Evolutionary conservation across 2,329 filamentous ascomycete genomes (phyloP).

Genomic region (Diaporthe ampelina): DNA sequence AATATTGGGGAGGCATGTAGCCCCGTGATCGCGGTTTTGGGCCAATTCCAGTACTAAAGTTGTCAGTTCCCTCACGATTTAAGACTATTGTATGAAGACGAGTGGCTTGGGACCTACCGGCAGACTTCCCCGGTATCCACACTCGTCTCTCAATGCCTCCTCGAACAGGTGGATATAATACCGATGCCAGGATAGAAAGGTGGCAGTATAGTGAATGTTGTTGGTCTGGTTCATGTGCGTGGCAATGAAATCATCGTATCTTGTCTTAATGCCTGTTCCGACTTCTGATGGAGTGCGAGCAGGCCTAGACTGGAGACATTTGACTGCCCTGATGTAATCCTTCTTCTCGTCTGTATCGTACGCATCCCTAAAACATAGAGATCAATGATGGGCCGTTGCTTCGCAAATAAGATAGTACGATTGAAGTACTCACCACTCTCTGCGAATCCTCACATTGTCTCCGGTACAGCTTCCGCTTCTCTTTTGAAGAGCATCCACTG

Average conservation of each 20-base stretch:
- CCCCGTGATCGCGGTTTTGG: conserved; percentile 57
- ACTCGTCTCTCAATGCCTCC: conserved; percentile 32
- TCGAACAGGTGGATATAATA: conserved; percentile 30
- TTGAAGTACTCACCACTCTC: not conserved
- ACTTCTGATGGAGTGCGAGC: conserved; percentile 44
- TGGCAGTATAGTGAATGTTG: conserved; percentile 33
- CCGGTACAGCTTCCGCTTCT: not conserved
- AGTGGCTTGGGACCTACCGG: conserved; percentile 21
- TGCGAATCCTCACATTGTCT: not conserved
- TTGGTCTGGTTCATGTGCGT: conserved; percentile 43
- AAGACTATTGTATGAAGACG: not conserved
- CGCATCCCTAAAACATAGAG: not conserved
- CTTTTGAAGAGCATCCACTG: not conserved
- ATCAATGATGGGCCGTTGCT: not conserved
- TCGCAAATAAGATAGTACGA: not conserved
- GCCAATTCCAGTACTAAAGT: conserved; percentile 61
- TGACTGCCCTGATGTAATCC: conserved; percentile 47
- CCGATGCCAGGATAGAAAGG: conserved; percentile 36
- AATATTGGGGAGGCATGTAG: conserved; percentile 62
- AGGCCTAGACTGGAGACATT: conserved; percentile 48
- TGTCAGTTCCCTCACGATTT: not conserved
- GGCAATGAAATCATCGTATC: conserved; percentile 51
- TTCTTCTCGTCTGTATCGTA: conserved; percentile 10
- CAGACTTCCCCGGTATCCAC: conserved; percentile 42
- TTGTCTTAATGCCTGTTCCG: conserved; percentile 49